A percentile compares a stretch with the other conserved stretches of the same genome.
Conservation (phyloP, 2,329 filamentous ascomycete species). For the Fusarium chlamydosporum region DNA sequence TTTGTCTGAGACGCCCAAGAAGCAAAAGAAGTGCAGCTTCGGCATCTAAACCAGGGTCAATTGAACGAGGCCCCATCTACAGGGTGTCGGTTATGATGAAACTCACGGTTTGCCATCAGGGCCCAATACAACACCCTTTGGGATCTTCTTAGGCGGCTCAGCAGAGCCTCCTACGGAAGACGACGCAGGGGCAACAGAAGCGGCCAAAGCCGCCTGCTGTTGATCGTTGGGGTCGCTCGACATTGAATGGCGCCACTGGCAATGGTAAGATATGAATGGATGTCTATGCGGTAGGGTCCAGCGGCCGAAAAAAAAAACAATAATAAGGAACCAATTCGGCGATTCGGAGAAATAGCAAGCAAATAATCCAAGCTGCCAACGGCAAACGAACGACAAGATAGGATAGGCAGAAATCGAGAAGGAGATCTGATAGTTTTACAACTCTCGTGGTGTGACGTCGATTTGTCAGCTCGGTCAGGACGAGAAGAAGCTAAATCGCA, state of each 20-base stretch:
- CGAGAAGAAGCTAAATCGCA: slow-evolving; percentile 13
- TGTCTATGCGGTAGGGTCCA: slow-evolving; percentile 17
- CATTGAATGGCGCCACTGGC: slow-evolving; percentile 43
- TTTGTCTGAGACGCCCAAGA: slow-evolving; percentile 69
- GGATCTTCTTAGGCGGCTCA: slow-evolving; percentile 67
- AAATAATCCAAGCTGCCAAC: slow-evolving; percentile 4
- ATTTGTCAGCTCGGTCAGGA: slow-evolving; percentile 46
- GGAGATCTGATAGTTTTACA: slow-evolving; percentile 17
- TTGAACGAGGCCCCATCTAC: slow-evolving; percentile 25
- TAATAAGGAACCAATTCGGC: slow-evolving; percentile 25
- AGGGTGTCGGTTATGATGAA: slow-evolving; percentile 19
- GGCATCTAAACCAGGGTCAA: slow-evolving; percentile 51
- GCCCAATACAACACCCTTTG: slow-evolving; percentile 80
- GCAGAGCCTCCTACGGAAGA: slow-evolving; percentile 43
- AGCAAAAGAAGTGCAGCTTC: slow-evolving; percentile 54
- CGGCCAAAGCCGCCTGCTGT: slow-evolving; percentile 43
- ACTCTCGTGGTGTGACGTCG: slow-evolving; percentile 41
- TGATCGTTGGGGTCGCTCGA: slow-evolving; percentile 50
- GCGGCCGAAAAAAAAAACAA: slow-evolving; percentile 11
- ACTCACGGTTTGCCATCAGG: slow-evolving; percentile 88
- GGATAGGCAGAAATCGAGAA: slow-evolving; percentile 12
- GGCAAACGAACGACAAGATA: not conserved
- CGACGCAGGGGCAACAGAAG: slow-evolving; percentile 40
- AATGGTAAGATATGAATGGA: slow-evolving; percentile 24
- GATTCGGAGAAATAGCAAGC: slow-evolving; percentile 18